Percentiles rank a stretch among this genome's conserved stretches.
Conservation (phyloP, 306 rosid species). For the Potentilla sterilis region DNA sequence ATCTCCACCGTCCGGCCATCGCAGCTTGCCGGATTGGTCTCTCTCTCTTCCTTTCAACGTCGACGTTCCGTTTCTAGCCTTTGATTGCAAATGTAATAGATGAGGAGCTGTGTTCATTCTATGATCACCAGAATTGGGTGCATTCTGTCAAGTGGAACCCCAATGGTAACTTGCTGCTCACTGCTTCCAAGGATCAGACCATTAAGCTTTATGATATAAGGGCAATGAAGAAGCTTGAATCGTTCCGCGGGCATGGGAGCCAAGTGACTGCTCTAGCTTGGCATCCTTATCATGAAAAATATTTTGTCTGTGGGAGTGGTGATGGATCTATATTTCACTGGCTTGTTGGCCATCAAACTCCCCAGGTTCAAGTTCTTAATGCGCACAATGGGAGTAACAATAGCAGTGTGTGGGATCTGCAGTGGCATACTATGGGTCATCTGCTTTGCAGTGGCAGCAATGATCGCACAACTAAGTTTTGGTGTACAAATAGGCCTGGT, state of each 20-base stretch:
- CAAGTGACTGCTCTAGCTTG: slow-evolving; percentile 95
- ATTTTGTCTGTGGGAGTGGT: slow-evolving; percentile 93
- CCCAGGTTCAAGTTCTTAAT: slow-evolving; percentile 74
- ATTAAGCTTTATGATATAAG: slow-evolving; percentile 95
- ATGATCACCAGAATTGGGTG: too few species aligned
- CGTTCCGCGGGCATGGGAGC: slow-evolving; percentile 89
- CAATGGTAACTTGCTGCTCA: slow-evolving; percentile 42
- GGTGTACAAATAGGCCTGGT: slow-evolving; percentile 87
- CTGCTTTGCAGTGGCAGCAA: slow-evolving; percentile 99
- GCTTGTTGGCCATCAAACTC: slow-evolving; percentile 95
- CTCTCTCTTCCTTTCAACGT: too few species aligned
- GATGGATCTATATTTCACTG: slow-evolving; percentile 97
- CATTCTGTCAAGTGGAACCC: too few species aligned
- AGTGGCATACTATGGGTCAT: slow-evolving; percentile 98
- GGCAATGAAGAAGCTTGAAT: slow-evolving; percentile 95
- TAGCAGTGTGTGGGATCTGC: slow-evolving; percentile 90
- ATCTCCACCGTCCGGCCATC: too few species aligned
- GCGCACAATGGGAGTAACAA: slow-evolving; percentile 53
- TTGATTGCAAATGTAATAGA: too few species aligned
- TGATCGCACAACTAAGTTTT: slow-evolving; percentile 52
- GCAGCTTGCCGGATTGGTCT: too few species aligned
- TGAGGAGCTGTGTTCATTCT: too few species aligned
- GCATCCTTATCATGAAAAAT: slow-evolving; percentile 94
- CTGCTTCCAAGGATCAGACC: slow-evolving; percentile 84
- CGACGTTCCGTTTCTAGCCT: too few species aligned